A percentile compares a stretch with the other conserved stretches of the same genome.
Evolutionary conservation across 768 basidiomycete species (phyloP).

Genomic region (Kwoniella mangroviensis): DNA sequence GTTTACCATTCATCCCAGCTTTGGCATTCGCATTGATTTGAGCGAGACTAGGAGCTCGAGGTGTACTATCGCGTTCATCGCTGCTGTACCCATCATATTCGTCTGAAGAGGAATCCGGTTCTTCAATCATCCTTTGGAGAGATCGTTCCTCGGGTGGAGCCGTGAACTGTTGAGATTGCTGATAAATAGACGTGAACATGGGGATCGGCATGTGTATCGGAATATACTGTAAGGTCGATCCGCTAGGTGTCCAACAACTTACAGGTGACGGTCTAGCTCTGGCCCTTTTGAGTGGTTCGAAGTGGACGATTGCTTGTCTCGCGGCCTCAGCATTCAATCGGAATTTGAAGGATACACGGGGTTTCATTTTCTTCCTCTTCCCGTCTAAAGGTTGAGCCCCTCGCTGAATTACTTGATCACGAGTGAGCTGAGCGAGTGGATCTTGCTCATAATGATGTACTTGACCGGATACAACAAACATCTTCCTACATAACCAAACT

Average conservation of each 20-base stretch:
- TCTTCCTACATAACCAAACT: slow-evolving; percentile 19
- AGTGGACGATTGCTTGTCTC: slow-evolving; percentile 1
- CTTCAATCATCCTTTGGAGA: slow-evolving; percentile 11
- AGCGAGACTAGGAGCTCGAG: background rate
- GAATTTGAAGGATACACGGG: slow-evolving; percentile 11
- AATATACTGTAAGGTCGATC: background rate
- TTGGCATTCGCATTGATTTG: background rate
- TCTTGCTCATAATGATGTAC: slow-evolving; percentile 16
- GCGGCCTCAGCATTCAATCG: slow-evolving; percentile 3
- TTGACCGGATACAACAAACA: slow-evolving; percentile 22
- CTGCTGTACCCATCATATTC: slow-evolving; percentile 14
- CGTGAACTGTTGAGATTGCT: slow-evolving; percentile 3
- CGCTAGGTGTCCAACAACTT: background rate
- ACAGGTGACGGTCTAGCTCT: background rate
- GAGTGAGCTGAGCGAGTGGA: background rate
- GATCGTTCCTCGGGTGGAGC: slow-evolving; percentile 17
- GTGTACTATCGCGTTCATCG: slow-evolving; percentile 11
- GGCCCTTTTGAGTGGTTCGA: slow-evolving; percentile 12
- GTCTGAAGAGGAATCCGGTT: slow-evolving; percentile 24
- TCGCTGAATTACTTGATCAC: background rate
- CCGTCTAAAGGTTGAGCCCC: background rate
- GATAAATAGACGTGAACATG: background rate
- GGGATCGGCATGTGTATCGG: background rate
- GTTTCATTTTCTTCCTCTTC: slow-evolving; percentile 1
- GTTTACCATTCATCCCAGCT: background rate